Conservation (phyloP, 2,329 filamentous ascomycete species). For the Neofusicoccum sp. region DNA sequence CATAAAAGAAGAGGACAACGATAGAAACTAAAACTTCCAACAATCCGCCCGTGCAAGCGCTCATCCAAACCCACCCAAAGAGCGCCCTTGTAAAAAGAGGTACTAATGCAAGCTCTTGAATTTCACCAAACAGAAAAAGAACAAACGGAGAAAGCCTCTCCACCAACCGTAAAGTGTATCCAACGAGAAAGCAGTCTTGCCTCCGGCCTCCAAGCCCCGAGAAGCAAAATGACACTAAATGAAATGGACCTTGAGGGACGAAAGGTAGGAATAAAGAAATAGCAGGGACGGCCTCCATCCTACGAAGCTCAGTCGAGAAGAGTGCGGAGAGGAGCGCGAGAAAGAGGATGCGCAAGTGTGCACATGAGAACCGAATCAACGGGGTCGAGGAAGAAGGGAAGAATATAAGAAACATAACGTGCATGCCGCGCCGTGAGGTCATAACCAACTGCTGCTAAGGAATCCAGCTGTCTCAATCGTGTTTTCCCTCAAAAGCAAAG, state of each 20-base stretch:
- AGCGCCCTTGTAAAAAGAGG: neutral
- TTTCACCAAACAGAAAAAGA: neutral
- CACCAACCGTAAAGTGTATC: neutral
- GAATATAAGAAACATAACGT: slow-evolving; percentile 9
- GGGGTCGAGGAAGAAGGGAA: neutral
- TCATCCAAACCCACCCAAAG: neutral
- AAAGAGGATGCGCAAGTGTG: neutral
- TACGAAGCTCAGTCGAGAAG: neutral
- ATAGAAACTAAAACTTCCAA: neutral
- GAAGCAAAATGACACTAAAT: too few species aligned
- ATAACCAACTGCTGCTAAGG: slow-evolving; percentile 4
- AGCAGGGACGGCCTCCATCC: neutral
- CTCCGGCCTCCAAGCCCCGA: neutral
- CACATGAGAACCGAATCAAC: neutral
- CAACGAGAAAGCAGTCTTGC: neutral
- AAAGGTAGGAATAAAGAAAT: neutral
- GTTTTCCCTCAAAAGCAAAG: neutral
- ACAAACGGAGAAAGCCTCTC: neutral
- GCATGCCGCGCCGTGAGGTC: slow-evolving; percentile 19
- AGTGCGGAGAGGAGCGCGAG: neutral
- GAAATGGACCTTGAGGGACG: too few species aligned
- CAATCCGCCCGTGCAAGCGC: neutral
- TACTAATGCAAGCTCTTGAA: slow-evolving; percentile 14
- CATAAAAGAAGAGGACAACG: neutral
- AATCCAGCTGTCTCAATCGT: slow-evolving; percentile 6